Evolutionary conservation across 768 basidiomycete species (phyloP).

Genomic region (Vararia minispora): DNA sequence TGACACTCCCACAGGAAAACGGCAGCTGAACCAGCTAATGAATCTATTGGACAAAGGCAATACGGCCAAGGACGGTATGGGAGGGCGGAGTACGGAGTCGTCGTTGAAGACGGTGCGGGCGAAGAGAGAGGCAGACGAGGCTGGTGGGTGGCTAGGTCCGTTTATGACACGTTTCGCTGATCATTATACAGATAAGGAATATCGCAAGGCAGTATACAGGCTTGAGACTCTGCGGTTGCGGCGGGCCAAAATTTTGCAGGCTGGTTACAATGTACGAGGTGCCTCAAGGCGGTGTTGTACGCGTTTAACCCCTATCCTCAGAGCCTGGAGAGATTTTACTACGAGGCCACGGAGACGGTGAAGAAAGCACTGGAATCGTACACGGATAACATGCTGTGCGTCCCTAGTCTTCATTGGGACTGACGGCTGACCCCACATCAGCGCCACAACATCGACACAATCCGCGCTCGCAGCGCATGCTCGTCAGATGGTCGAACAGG

Average conservation of each 20-base stretch:
- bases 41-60: conserved; percentile 75
- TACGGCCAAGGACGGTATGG: conserved; percentile 46
- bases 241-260: conserved; percentile 71
- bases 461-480: conserved; percentile 62
- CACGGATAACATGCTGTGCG: conserved; percentile 70
- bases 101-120: conserved; percentile 70
- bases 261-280: conserved; percentile 59
- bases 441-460: conserved; percentile 70
- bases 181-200: conserved; percentile 62
- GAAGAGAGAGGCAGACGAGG: conserved; percentile 87
- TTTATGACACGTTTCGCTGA: background rate
- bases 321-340: conserved; percentile 75
- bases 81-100: conserved; percentile 45
- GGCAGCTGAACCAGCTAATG: conserved; percentile 76
- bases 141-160: conserved; percentile 37
- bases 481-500: conserved; percentile 46
- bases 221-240: conserved; percentile 82
- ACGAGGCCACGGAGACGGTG: conserved; percentile 55
- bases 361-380: conserved; percentile 62
- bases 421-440: conserved; percentile 19
- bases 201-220: conserved; percentile 83
- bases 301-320: conserved; percentile 21
- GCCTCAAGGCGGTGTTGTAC: background rate
- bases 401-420: conserved; percentile 2
- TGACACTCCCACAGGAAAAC: conserved; percentile 46